Conservation (phyloP, 2,329 filamentous ascomycete genomes). For the Venturia pyrina region DNA sequence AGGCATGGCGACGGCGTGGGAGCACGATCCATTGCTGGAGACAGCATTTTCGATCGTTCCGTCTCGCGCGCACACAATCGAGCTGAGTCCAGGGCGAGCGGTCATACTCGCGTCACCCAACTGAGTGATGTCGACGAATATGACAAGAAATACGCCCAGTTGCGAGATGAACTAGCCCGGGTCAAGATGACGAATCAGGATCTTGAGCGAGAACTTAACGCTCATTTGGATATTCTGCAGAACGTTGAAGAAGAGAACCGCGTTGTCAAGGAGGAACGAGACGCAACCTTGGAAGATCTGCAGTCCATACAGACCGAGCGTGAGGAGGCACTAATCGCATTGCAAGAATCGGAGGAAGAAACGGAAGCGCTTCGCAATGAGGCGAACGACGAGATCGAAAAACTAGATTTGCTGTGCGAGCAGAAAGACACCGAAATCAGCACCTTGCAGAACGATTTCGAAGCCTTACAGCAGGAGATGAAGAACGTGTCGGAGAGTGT, state of each 20-base stretch:
- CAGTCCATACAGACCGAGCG: conserved; percentile 71
- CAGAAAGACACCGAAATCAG: conserved; percentile 53
- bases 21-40: conserved; percentile 54
- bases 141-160: conserved; percentile 70
- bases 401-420: conserved; percentile 55
- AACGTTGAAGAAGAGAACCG: conserved; percentile 54
- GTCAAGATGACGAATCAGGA: conserved; percentile 85
- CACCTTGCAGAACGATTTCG: conserved; percentile 63
- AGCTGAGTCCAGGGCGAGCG: conserved; percentile 65
- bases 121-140: conserved; percentile 73
- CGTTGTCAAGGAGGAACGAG: conserved; percentile 69
- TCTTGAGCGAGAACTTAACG: conserved; percentile 71
- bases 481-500: conserved; percentile 80
- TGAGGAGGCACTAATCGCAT: conserved; percentile 70
- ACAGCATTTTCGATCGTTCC: conserved; percentile 90
- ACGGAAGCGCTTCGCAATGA: conserved; percentile 44
- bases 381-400: conserved; percentile 49
- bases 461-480: conserved; percentile 88
- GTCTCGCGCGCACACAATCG: conserved; percentile 73
- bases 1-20: conserved; percentile 40
- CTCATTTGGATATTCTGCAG: conserved; percentile 71
- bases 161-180: conserved; percentile 78
- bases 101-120: conserved; percentile 52
- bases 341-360: conserved; percentile 51
- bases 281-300: conserved; percentile 69